Evolutionary conservation across 2,329 filamentous ascomycete genomes (phyloP), one percentile per base, ranked within the genome.

Genomic region (Dothistroma pini): DNA sequence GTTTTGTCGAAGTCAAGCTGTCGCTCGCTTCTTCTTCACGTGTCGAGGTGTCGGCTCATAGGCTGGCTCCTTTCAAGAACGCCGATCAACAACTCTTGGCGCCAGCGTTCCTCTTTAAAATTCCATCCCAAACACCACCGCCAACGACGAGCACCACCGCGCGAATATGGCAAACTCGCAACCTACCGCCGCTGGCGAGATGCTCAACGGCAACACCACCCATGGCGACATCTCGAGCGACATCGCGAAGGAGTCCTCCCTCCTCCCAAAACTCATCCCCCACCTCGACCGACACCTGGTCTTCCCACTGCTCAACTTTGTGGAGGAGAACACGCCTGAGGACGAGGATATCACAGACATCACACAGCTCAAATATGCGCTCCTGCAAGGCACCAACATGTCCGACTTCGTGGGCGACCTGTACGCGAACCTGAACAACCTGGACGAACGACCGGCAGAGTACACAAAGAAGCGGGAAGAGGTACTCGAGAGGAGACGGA

Each of bases 351-450:
- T 84, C 59, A 82, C 82, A 71, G 88, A 93, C 76, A 88, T 96
- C 71, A 88, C 89, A 66, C 86, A 89, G 75, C 87, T 92, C 71
- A 96, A 96, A 79, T 96, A 93, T 77, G 89, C 93, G 79, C 87
- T 99, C 61, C 86, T 99, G 70, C 93, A 96, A 81, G 88, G 92
- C 77, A 97, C 95, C 73, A 97, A 97, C 83, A 99, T 99, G 95
- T 95, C 89, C 72, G 95, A 99, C 79, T 99, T 96, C 76, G 91
- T 97, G 58, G 93, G 93, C 74, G 90, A 89, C 73, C 82, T 99
- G 69, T 91, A 96, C 83, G 89, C 90, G 76, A 90, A 97, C 74
- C 86, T 99, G 68, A 87, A 97, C 81, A 84, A 88, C 70, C 85
- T 91, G 66, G 83, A 89, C 63, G 84, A 90, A 64, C 81, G 89